Conservation (phyloP, 345 rosid species). For the Viola odorata region DNA sequence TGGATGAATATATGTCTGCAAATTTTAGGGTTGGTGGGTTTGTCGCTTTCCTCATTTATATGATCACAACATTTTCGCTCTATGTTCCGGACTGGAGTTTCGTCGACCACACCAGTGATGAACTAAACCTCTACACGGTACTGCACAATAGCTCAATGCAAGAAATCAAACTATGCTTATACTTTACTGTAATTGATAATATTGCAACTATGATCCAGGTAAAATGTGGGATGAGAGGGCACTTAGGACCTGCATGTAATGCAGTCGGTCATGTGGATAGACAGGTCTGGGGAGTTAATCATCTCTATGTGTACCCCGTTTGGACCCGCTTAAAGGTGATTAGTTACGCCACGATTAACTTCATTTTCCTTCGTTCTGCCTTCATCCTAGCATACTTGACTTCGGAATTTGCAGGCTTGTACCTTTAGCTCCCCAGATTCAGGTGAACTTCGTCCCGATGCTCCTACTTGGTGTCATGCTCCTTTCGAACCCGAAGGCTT, state of each 20-base stretch:
- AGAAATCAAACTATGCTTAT: neutral
- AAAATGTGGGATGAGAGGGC: slow-evolving; percentile 67
- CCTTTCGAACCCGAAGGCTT: slow-evolving; percentile 76
- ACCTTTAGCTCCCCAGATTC: slow-evolving; percentile 43
- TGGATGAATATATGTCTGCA: neutral
- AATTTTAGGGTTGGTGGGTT: slow-evolving; percentile 46
- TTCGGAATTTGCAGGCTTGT: slow-evolving; percentile 40
- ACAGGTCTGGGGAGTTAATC: slow-evolving; percentile 57
- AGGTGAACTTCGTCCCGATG: slow-evolving; percentile 39
- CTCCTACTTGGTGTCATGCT: slow-evolving; percentile 52
- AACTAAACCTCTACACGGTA: slow-evolving; percentile 31
- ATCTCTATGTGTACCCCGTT: slow-evolving; percentile 47
- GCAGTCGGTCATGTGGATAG: slow-evolving; percentile 61
- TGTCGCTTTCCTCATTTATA: slow-evolving; percentile 45
- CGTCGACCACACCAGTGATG: neutral
- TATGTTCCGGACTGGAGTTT: slow-evolving; percentile 68
- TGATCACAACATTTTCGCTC: slow-evolving; percentile 42
- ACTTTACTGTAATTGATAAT: no score
- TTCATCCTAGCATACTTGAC: neutral
- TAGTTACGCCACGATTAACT: neutral
- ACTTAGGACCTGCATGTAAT: slow-evolving; percentile 66
- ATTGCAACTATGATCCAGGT: slow-evolving; percentile 33
- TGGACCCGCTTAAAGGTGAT: slow-evolving; percentile 55
- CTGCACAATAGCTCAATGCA: neutral
- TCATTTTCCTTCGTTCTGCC: neutral